Evolutionary conservation across 2,329 filamentous ascomycete species (phyloP), one percentile per base, ranked within the genome.

Genomic region (Shiraia sp.): DNA sequence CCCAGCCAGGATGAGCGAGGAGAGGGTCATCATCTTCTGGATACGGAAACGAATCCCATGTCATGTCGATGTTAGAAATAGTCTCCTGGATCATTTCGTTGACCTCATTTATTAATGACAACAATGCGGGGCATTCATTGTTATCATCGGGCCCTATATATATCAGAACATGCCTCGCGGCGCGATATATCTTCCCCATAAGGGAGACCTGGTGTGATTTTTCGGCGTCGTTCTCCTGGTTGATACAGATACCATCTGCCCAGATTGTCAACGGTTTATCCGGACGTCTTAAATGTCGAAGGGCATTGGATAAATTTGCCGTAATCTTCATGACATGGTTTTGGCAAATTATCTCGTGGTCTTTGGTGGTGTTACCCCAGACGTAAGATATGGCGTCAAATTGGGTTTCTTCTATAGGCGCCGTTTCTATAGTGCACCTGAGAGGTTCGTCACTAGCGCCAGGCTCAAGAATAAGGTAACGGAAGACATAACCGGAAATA

Each of bases 241-340:
- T 36, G 36, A 49, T 45, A 14, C 39, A 45, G 1, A 49, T 40
- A 6, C 41, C 36, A 23, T 49, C 42, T 2, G 36, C 42, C 37
- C 41, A 49, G 8, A 49, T 32, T 10, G 12, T 27, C 2, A 38
- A 24, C 6, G 41, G 32, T 6, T 16, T 10, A 13, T 34, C 16
- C 10, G 27, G 14, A 6, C 28, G 17, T 9, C 46, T 26, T 9
- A 49, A n/a, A 13, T 31, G 35, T 12, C 17, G 34, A 2, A 49
- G 42, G 8, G 35, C 42, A 7, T 10, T 32, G 3, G 27, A 15
- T 6, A 45, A 22, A 19, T 33, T 45, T 8, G 17, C n/a, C 2
- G 38, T 49, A 6, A 45, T 39, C 5, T 14, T 16, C 16, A 48
- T 12, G 1, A 17, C 9, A 5, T 23, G 25, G 1, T 16, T 34